Conservation (phyloP, 176 grass and related monocot species). For the Lolium multiflorum region DNA sequence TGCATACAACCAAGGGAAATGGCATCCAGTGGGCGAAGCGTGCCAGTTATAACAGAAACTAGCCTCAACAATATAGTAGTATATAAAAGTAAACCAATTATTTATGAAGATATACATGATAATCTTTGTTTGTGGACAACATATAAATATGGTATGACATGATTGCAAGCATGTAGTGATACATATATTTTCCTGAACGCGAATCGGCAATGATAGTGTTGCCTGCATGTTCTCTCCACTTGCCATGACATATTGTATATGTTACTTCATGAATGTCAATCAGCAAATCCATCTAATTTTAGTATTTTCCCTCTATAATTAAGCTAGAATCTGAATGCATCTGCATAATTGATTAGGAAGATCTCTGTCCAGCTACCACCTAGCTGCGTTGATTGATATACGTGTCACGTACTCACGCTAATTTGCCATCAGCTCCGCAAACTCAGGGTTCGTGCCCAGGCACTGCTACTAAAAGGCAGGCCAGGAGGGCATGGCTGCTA, state of each 20-base stretch:
- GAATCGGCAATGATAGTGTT: conserved; percentile 48
- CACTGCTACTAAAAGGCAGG: conserved; percentile 40
- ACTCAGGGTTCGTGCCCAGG: background rate
- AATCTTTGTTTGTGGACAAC: background rate
- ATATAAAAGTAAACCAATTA: background rate
- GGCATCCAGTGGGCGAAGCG: conserved; percentile 19
- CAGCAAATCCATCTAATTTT: background rate
- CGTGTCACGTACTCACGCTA: background rate
- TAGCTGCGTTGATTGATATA: background rate
- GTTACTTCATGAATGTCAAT: conserved; percentile 18
- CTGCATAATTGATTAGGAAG: background rate
- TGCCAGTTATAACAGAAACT: background rate
- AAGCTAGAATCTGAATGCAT: background rate
- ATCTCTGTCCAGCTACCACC: background rate
- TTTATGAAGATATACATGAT: background rate
- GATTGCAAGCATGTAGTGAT: background rate
- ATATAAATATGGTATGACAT: background rate
- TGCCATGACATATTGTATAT: background rate
- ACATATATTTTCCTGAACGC: background rate
- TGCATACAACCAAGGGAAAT: background rate
- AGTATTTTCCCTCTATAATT: background rate
- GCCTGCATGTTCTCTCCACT: conserved; percentile 38
- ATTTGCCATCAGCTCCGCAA: conserved; percentile 22
- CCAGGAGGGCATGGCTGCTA: background rate
- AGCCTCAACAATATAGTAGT: no score